These are phyloP conservation scores for Sporisorium graminicola DNA, from an alignment of 1,284 basidiomycete genomes.

Conservation along the genomic window DNA sequence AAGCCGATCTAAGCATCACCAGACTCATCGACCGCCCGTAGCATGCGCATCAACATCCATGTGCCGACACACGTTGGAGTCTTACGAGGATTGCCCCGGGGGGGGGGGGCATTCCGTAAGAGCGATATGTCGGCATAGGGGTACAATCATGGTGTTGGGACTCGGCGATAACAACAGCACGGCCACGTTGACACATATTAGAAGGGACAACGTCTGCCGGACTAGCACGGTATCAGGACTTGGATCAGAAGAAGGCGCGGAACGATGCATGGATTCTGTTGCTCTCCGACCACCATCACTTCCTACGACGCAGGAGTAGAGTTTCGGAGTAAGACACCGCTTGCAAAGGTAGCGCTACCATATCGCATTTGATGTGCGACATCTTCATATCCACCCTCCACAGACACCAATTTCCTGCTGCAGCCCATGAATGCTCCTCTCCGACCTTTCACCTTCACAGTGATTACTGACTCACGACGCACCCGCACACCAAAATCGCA, in stretches of 20 bases:
- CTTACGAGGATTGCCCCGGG: too few species aligned
- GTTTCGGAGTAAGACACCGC: too few species aligned
- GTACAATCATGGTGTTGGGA: too few species aligned
- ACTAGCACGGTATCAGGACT: neutral
- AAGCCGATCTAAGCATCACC: neutral
- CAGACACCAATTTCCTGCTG: slow-evolving; percentile 1
- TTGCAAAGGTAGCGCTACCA: too few species aligned
- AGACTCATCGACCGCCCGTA: too few species aligned
- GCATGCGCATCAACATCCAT: neutral
- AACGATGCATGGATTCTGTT: too few species aligned
- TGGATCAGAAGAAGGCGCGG: neutral
- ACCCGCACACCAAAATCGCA: neutral
- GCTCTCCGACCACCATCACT: neutral
- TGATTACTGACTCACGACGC: slow-evolving; percentile 17
- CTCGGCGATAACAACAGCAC: too few species aligned
- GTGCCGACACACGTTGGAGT: too few species aligned
- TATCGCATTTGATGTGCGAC: too few species aligned
- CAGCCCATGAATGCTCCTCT: slow-evolving; percentile 18
- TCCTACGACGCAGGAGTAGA: neutral
- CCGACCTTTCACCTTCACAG: neutral
- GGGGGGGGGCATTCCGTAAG: too few species aligned
- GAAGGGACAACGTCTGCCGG: neutral
- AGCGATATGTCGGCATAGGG: too few species aligned
- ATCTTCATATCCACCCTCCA: neutral
- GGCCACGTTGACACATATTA: too few species aligned